Percentiles rank a stretch among this genome's conserved stretches.
These are phyloP conservation scores for Dothiorella sarmentorum DNA, from an alignment of 2,329 filamentous ascomycete species.

Conservation along the genomic window DNA sequence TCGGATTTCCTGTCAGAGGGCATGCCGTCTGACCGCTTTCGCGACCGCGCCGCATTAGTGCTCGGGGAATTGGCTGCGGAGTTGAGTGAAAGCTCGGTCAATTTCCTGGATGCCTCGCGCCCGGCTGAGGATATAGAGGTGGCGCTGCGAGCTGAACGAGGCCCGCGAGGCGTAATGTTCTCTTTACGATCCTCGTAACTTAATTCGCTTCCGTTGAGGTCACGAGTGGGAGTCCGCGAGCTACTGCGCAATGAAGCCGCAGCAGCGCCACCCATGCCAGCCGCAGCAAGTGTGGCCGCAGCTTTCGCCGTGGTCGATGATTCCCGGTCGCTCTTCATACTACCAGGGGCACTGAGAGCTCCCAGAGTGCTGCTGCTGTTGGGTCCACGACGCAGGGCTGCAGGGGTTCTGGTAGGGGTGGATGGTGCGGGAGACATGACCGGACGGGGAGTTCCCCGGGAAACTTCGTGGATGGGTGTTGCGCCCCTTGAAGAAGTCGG, in stretches of 20 bases:
- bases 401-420: conserved; percentile 50
- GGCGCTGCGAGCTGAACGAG: conserved; percentile 43
- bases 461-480: conserved; percentile 60
- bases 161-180: conserved; percentile 39
- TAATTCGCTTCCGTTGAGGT: conserved; percentile 39
- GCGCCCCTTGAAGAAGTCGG: conserved; percentile 61
- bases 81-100: conserved; percentile 57
- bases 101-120: conserved; percentile 52
- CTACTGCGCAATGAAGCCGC: conserved; percentile 55
- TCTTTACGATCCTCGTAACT: background rate
- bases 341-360: conserved; percentile 38
- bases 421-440: conserved; percentile 59
- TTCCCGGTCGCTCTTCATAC: conserved; percentile 45
- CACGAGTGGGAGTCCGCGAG: conserved; percentile 44
- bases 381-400: conserved; percentile 10
- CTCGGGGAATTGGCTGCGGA: conserved; percentile 58
- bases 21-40: conserved; percentile 52
- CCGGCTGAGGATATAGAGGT: conserved; percentile 59
- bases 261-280: conserved; percentile 30
- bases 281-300: conserved; percentile 35
- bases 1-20: conserved; percentile 42
- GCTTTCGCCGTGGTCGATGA: conserved; percentile 33
- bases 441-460: conserved; percentile 53
- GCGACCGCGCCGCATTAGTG: conserved; percentile 53
- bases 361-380: conserved; percentile 55